Conservation (phyloP, 192 early-diverging fungal species). For the Obelidium mucronatum region DNA sequence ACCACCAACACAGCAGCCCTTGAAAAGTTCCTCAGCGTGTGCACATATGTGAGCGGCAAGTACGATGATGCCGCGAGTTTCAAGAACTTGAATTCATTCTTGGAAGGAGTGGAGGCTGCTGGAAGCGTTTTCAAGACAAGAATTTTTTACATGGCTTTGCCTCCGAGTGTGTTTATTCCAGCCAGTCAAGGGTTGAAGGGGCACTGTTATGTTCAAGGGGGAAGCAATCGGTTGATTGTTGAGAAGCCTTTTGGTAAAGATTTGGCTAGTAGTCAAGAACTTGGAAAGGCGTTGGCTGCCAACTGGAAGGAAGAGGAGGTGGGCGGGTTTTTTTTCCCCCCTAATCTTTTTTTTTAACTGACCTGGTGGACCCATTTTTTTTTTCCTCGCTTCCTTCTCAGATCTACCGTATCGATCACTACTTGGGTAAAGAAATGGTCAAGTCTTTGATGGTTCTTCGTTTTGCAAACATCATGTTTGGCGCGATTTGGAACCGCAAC, state of each 20-base stretch:
- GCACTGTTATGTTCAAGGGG: conserved; percentile 67
- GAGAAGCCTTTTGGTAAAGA: conserved; percentile 99
- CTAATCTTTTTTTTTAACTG: no score
- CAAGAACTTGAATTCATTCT: conserved; percentile 65
- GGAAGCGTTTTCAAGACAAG: conserved; percentile 63
- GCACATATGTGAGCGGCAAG: conserved; percentile 81
- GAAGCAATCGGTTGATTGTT: conserved; percentile 87
- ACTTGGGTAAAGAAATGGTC: conserved; percentile 99
- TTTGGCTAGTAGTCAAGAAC: conserved; percentile 77
- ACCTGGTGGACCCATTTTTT: neutral
- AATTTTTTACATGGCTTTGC: conserved; percentile 95
- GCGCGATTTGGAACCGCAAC: conserved; percentile 88
- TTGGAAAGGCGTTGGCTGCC: conserved; percentile 73
- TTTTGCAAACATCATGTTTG: conserved; percentile 93
- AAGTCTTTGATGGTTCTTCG: conserved; percentile 95
- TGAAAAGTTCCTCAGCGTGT: conserved; percentile 69
- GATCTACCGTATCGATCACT: conserved; percentile 99
- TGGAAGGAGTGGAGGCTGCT: conserved; percentile 64
- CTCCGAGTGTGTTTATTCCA: conserved; percentile 92
- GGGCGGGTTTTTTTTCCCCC: neutral
- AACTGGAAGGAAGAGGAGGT: conserved; percentile 91
- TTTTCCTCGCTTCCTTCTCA: conserved; percentile 33
- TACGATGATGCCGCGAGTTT: conserved; percentile 84
- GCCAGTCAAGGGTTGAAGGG: conserved; percentile 78
- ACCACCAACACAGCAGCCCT: conserved; percentile 61